Base-by-base conservation (phyloP, 805 yeast species). In the Kregervanrija fluxuum region DNA sequence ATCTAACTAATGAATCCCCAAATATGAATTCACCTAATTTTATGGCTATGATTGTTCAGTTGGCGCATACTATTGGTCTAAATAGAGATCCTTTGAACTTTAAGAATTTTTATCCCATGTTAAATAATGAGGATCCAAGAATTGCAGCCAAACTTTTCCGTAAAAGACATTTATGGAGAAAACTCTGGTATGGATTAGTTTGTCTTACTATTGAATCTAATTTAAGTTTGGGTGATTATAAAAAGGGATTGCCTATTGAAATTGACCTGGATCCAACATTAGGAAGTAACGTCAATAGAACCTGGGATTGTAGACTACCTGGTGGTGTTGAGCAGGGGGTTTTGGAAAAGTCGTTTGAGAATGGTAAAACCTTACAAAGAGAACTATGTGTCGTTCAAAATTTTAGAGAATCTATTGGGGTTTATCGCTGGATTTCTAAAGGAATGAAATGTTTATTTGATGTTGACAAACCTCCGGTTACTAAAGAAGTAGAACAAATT, bases 321-420 rank as follows among this genome's bases (percentile, higher is more conserved):
- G 68, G 69, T 39, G 65, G 65, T 40, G 62, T 64, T 28, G 69
- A 65, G 41, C 61, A 58, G 41, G 69, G 66, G 33, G 56, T 62
- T 11, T 50, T 66, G 35, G 64, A 61, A 38, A 64, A 61, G 42
- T 56, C 64, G 9, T 66, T 63, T 53, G 53, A 50, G 32, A 54
- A 46, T 36, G 65, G 65, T 15, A 47, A 47, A 13, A 39, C 54
- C n/a, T 49, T 65, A 40, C 55, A 57, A 33, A 53, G 58, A 48
- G 81, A 76, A 50, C 60, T 73, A 34, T 61, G 70, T 16, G 74
- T 76, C 30, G 75, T 76, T 8, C 64, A 68, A 41, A 71, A 71
- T 54, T 69, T 71, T 36, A 71, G 71, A 17, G 66, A 69, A 28
- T 74, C 76, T 39, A 68, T 69, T 45, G 67, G 68, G 36, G 68